A percentile compares a stretch with the other conserved stretches of the same genome.
These are phyloP conservation scores for Gossypium lobatum DNA, from an alignment of 441 rosid species.

Conservation along the genomic window DNA sequence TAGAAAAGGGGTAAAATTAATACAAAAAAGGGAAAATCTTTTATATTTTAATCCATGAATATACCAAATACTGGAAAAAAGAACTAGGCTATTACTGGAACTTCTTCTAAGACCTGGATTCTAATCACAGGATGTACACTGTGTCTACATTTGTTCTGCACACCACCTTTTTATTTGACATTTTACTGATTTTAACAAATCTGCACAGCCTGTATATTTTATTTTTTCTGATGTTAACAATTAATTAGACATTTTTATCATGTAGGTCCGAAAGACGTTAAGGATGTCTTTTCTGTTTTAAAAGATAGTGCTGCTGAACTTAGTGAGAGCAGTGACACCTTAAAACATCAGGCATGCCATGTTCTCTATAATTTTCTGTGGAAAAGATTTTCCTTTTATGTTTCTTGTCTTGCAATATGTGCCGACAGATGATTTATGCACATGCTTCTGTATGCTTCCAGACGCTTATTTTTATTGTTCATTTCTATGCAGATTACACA, in stretches of 20 bases:
- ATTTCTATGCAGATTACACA: constrained; percentile 66
- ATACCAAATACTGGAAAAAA: neutral
- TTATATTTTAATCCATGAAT: neutral
- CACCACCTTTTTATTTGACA: neutral
- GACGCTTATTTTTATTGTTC: constrained; percentile 8
- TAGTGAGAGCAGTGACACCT: constrained; percentile 40
- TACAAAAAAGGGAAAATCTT: neutral
- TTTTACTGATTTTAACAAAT: constrained; percentile 1
- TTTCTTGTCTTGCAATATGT: neutral
- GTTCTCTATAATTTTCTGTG: neutral
- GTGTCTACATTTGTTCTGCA: neutral
- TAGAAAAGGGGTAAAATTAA: neutral
- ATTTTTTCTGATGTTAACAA: neutral
- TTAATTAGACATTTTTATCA: neutral
- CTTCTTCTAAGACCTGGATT: neutral
- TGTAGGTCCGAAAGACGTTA: constrained; percentile 80
- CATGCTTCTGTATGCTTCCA: neutral
- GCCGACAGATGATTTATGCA: neutral
- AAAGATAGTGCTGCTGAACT: constrained; percentile 69
- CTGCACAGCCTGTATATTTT: neutral
- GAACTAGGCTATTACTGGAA: neutral
- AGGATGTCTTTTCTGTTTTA: constrained; percentile 60
- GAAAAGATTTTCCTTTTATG: neutral
- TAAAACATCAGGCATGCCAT: constrained; percentile 68
- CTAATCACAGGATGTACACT: neutral